Percentiles rank a stretch among this genome's conserved stretches.
Conservation (phyloP, 2,329 filamentous ascomycete species). For the Ciborinia camelliae region DNA sequence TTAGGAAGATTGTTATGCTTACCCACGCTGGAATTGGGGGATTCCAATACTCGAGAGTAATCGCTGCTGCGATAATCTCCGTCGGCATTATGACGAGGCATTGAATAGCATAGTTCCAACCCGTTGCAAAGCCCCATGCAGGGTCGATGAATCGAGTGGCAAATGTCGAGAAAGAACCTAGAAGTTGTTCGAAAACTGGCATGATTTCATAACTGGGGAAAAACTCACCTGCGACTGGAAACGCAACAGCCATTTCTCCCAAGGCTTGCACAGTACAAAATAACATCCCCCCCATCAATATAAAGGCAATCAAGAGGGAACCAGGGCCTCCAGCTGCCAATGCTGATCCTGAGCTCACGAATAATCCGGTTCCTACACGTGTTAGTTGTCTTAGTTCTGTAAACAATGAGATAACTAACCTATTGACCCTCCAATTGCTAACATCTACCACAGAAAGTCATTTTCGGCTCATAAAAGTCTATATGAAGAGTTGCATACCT, state of each 20-base stretch:
- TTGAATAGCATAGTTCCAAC: slow-evolving; percentile 89
- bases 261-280: slow-evolving; percentile 90
- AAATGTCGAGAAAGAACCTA: slow-evolving; percentile 76
- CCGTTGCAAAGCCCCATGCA: slow-evolving; percentile 92
- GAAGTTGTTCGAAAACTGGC: not conserved
- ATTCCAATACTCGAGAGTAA: slow-evolving; percentile 82
- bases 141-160: slow-evolving; percentile 93
- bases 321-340: slow-evolving; percentile 72
- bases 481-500: not conserved
- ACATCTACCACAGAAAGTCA: slow-evolving; percentile 65
- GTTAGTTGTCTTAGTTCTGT: not conserved
- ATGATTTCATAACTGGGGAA: not conserved
- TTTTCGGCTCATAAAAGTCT: not conserved
- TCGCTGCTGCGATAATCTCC: slow-evolving; percentile 80
- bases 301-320: slow-evolving; percentile 73
- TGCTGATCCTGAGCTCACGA: slow-evolving; percentile 76
- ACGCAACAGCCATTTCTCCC: slow-evolving; percentile 86
- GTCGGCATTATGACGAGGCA: slow-evolving; percentile 81
- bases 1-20: slow-evolving; percentile 79
- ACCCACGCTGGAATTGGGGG: slow-evolving; percentile 70
- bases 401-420: slow-evolving; percentile 47
- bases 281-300: slow-evolving; percentile 77
- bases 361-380: slow-evolving; percentile 68
- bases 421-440: slow-evolving; percentile 91
- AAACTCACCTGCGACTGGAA: slow-evolving; percentile 74